These are phyloP conservation scores for Lactarius sanguifluus DNA, from an alignment of 768 basidiomycete genomes.

Conservation along the genomic window DNA sequence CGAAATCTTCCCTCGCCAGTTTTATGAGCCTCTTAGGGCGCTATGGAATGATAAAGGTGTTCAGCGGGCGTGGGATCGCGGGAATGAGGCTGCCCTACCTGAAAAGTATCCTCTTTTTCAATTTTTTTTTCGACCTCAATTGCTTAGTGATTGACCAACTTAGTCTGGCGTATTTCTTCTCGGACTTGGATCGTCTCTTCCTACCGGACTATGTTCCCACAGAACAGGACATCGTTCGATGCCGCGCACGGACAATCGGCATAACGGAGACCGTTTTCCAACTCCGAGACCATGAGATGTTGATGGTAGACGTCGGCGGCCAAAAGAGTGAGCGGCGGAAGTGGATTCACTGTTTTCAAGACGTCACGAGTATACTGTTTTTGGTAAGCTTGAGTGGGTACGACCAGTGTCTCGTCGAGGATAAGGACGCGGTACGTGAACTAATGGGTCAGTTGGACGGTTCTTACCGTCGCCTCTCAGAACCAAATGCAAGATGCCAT, in stretches of 20 bases:
- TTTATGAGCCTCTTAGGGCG: constrained; percentile 60
- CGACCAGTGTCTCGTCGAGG: constrained; percentile 92
- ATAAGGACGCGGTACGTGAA: constrained; percentile 76
- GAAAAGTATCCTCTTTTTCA: constrained; percentile 65
- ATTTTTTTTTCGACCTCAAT: constrained; percentile 18
- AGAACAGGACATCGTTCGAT: constrained; percentile 86
- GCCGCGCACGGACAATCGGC: constrained; percentile 85
- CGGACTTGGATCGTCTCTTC: constrained; percentile 78
- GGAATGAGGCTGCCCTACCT: constrained; percentile 88
- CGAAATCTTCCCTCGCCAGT: constrained; percentile 73
- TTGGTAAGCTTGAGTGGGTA: constrained; percentile 90
- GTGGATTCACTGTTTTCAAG: constrained; percentile 95
- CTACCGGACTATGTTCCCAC: constrained; percentile 66
- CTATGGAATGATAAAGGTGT: constrained; percentile 81
- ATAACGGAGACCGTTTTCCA: constrained; percentile 87
- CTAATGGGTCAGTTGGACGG: constrained; percentile 4
- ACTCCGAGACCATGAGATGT: constrained; percentile 76
- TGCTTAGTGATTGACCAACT: not conserved
- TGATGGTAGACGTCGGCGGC: constrained; percentile 93
- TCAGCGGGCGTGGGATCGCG: constrained; percentile 72
- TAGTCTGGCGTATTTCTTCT: constrained; percentile 76
- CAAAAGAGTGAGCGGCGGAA: constrained; percentile 93
- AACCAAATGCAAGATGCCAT: constrained; percentile 99
- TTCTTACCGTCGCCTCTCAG: constrained; percentile 40
- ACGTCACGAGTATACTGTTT: constrained; percentile 92